Evolutionary conservation across 139 green algal genomes (phyloP), one percentile per base, ranked within the genome.

Genomic region (Diplosphaera chodatii): DNA sequence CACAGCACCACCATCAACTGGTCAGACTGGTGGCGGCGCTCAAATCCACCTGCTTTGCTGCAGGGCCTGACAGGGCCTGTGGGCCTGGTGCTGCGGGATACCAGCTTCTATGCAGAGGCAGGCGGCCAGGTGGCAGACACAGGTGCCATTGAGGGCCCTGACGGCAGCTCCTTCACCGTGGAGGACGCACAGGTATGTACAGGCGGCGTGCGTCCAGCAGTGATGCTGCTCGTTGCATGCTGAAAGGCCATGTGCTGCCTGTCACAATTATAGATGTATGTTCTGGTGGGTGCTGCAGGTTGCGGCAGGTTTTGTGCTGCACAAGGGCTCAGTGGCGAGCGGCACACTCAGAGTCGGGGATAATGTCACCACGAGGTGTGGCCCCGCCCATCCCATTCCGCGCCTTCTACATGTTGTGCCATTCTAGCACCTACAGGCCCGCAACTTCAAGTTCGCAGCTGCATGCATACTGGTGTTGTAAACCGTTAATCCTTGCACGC

Each of bases 241-340:
- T n/a, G n/a, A n/a, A n/a, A n/a, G n/a, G n/a, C n/a, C n/a, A n/a
- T n/a, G n/a, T n/a, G n/a, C 37, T 48, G 8, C 37, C 10, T 10
- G 25, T 4, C 48, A 59, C 3, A 27, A 10, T 25, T 25, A 25
- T 25, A 25, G 25, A n/a, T 18, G 8, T n/a, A 27, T 23, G 48
- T 59, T 59, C 18, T 25, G 22, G 48, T 59, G 10, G 10, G 13
- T 23, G 16, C 3, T 25, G 21, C 77, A 89, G 71, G 80, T 94
- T 8, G 96, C 96, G 5, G 95, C 92, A 3, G 96, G 96, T 32
- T 99, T 92, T 70, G 93, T 99, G 70, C 81, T 99, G 68, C 96
- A 99, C 72, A 72, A 93, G 25, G 82, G 87, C 23, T 69, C 79
- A 18, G 33, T 75, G 6, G 67, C 64, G 2, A 33, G 70, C 10